A percentile compares a stretch with the other conserved stretches of the same genome.
Evolutionary conservation across 2,329 filamentous ascomycete genomes (phyloP).

Genomic region (Talaromyces rugulosus): DNA sequence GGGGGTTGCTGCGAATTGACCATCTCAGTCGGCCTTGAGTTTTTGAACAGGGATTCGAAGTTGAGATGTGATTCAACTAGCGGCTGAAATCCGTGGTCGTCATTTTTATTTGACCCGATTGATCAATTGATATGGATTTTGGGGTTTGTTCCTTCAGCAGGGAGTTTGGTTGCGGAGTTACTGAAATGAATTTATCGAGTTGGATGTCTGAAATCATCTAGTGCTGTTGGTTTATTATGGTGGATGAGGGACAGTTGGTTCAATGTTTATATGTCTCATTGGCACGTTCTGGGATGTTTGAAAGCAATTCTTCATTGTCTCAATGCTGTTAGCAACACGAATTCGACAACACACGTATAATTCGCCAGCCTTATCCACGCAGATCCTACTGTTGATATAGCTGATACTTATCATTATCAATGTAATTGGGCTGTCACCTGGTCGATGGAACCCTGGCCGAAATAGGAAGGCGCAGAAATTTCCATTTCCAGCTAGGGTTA

Average conservation of each 20-base stretch:
- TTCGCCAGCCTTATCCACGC: background rate
- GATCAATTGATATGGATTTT: background rate
- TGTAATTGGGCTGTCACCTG: background rate
- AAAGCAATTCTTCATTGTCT: background rate
- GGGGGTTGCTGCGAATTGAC: slow-evolving; percentile 13
- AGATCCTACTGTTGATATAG: background rate
- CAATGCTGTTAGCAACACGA: background rate
- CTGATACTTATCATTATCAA: background rate
- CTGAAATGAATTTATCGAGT: background rate
- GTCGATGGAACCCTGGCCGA: background rate
- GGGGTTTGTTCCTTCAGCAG: background rate
- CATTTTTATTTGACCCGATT: no score
- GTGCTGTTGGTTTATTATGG: background rate
- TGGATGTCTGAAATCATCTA: background rate
- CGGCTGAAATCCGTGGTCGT: background rate
- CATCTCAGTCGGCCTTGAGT: background rate
- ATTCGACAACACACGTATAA: background rate
- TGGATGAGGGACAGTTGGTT: background rate
- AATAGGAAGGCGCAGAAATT: background rate
- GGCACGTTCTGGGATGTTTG: background rate
- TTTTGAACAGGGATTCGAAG: background rate
- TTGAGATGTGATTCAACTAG: background rate
- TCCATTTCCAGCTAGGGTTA: background rate
- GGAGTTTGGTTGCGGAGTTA: slow-evolving; percentile 1
- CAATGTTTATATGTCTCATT: background rate